Evolutionary conservation across 306 rosid species (phyloP).

Genomic region (Quercus berberidifolia): DNA sequence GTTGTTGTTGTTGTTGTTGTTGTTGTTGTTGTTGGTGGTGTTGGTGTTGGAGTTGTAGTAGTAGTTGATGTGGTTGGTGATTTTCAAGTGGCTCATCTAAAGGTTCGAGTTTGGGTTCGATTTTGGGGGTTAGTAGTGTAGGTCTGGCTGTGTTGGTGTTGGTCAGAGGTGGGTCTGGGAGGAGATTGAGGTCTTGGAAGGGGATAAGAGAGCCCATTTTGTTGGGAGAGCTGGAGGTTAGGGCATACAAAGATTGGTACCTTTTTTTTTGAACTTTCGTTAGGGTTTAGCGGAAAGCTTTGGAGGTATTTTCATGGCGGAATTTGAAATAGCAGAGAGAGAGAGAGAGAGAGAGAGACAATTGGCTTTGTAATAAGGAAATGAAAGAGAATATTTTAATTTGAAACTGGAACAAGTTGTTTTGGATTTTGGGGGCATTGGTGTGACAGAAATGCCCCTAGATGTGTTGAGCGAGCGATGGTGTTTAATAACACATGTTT

Average conservation of each 20-base stretch:
- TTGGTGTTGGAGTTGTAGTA: neutral
- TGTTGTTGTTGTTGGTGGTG: neutral
- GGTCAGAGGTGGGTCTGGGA: conserved; percentile 36
- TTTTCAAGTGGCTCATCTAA: conserved; percentile 36
- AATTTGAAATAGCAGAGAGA: neutral
- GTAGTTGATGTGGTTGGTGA: conserved; percentile 7
- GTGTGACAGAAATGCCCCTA: no score
- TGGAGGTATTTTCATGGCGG: conserved; percentile 33
- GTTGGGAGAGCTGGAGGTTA: neutral
- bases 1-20: conserved; percentile 1
- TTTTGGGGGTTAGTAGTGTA: conserved; percentile 33
- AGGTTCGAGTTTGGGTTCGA: conserved; percentile 78
- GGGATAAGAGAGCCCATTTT: conserved; percentile 57
- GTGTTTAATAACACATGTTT: no score
- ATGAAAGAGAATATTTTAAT: neutral
- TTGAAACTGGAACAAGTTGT: neutral
- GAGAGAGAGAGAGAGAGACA: neutral
- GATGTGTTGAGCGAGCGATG: no score
- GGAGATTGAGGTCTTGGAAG: conserved; percentile 47
- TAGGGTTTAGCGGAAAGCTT: conserved; percentile 22
- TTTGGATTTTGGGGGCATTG: neutral
- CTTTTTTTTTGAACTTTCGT: neutral
- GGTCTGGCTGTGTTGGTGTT: neutral
- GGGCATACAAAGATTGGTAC: conserved; percentile 11
- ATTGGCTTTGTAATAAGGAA: neutral